Base-by-base conservation (phyloP, 1,284 basidiomycete species). In the Puccinia polysora region DNA sequence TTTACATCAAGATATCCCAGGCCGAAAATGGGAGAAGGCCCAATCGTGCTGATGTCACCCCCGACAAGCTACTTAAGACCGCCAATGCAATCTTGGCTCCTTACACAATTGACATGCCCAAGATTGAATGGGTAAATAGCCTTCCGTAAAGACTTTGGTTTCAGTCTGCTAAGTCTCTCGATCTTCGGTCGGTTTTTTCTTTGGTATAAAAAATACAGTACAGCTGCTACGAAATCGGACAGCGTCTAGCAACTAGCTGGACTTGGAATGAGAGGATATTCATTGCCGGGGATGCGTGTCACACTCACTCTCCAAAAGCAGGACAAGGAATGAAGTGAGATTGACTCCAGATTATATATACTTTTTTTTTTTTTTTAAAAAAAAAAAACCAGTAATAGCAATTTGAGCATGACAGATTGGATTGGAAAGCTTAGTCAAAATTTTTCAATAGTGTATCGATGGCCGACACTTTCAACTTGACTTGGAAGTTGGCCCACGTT, bases 231-330 rank as follows among this genome's bases (percentile, higher is more conserved):
- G 74, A 75, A 56, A 75, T 89, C 83, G 88, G 89, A 1, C 89
- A 91, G 77, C 85, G 89, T 10, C 87, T 91, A 2, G 88, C 88
- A 2, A 84, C 86, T 2, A 81, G 81, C 15, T 90, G 85, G 78
- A 86, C 87, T 3, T 81, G 84, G 1, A 79, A 85, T 25, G 85
- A 90, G 14, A 84, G 89, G 0, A 83, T 90, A 3, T 90, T 91
- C 79, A 90, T 91, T 74, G 88, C 86, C 1, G 89, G 89, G 0
- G 88, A 89, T 79, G 87, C 87, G 0, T 30, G 79, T 76, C 90
- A 91, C 77, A 91, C 90, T 0, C 90, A 91, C 80, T 90, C 88
- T 0, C 89, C 89, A 0, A 91, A 85, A 75, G 84, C 84, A 4
- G 87, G 81, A 81, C 85, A 81, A 85, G 88, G 83, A 84, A 77